Evolutionary conservation across 257 asterid genomes (phyloP).

Genomic region (Fraxinus cuspidata): DNA sequence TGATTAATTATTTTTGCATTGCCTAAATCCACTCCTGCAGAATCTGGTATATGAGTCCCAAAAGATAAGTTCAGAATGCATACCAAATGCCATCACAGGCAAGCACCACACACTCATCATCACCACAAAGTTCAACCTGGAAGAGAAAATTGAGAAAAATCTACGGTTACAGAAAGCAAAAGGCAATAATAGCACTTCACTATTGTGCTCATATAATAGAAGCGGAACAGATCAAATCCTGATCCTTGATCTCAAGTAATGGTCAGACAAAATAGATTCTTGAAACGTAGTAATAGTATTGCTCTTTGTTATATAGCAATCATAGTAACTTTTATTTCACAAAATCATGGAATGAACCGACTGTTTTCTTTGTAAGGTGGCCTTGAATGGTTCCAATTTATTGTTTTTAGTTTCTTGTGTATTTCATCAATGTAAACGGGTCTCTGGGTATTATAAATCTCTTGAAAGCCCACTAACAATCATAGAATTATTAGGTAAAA

Average conservation of each 20-base stretch:
- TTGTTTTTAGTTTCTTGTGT: neutral
- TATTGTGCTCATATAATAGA: neutral
- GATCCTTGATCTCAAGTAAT: neutral
- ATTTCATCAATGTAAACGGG: neutral
- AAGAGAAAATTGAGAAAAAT: neutral
- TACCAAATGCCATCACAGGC: slow-evolving; percentile 65
- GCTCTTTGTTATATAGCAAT: neutral
- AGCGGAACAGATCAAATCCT: neutral
- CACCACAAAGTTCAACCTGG: slow-evolving; percentile 45
- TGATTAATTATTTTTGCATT: neutral
- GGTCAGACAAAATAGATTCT: neutral
- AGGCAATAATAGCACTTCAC: neutral
- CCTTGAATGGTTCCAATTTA: neutral
- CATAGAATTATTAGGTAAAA: neutral
- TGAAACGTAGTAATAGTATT: neutral
- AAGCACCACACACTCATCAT: slow-evolving; percentile 49
- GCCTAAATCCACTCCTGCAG: neutral
- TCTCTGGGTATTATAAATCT: neutral
- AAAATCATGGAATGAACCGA: neutral
- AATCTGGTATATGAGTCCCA: neutral
- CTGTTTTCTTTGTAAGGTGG: neutral
- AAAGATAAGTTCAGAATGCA: neutral
- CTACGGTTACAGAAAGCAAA: neutral
- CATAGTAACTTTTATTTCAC: neutral
- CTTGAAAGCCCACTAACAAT: neutral